phyloP scores from a whole-genome alignment of 2,329 filamentous ascomycete species.

The Immersiporthe knoxdaviesiana region DNA sequence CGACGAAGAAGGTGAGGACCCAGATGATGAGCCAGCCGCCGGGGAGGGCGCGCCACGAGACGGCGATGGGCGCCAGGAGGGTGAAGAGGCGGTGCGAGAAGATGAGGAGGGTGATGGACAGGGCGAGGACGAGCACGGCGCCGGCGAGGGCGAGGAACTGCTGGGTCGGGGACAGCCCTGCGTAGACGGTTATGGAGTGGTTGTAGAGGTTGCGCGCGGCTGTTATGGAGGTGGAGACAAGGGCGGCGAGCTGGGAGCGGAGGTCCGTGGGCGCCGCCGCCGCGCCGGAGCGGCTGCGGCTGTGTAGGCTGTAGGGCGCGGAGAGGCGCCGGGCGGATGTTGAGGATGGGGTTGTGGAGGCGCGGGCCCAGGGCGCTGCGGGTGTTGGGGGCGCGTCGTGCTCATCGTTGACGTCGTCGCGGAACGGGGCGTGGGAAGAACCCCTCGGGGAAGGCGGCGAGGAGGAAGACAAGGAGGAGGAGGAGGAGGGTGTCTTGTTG shows the following conservation, averaged over 20 bases:
- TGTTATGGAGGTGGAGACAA: slow-evolving; percentile 45
- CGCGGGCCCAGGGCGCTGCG: slow-evolving; percentile 46
- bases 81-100: slow-evolving; percentile 82
- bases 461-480: slow-evolving; percentile 34
- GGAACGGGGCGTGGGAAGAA: slow-evolving; percentile 33
- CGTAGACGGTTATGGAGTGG: slow-evolving; percentile 53
- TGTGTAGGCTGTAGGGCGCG: slow-evolving; percentile 43
- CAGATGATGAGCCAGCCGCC: slow-evolving; percentile 79
- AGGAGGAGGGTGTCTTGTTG: slow-evolving; percentile 35
- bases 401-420: slow-evolving; percentile 34
- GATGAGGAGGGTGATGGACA: slow-evolving; percentile 71
- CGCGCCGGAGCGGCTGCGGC: slow-evolving; percentile 32
- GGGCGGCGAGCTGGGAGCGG: slow-evolving; percentile 33
- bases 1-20: slow-evolving; percentile 72
- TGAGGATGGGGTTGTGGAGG: slow-evolving; percentile 12
- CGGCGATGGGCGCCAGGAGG: slow-evolving; percentile 71
- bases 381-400: slow-evolving; percentile 40
- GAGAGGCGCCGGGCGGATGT: slow-evolving; percentile 45
- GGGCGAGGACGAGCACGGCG: slow-evolving; percentile 52
- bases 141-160: slow-evolving; percentile 59
- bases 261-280: slow-evolving; percentile 42
- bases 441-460: slow-evolving; percentile 5
- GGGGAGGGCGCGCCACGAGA: slow-evolving; percentile 73
- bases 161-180: slow-evolving; percentile 63
- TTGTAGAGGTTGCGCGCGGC: slow-evolving; percentile 49